phyloP scores from a whole-genome alignment of 306 rosid genomes.

The Cyamopsis tetragonoloba region DNA sequence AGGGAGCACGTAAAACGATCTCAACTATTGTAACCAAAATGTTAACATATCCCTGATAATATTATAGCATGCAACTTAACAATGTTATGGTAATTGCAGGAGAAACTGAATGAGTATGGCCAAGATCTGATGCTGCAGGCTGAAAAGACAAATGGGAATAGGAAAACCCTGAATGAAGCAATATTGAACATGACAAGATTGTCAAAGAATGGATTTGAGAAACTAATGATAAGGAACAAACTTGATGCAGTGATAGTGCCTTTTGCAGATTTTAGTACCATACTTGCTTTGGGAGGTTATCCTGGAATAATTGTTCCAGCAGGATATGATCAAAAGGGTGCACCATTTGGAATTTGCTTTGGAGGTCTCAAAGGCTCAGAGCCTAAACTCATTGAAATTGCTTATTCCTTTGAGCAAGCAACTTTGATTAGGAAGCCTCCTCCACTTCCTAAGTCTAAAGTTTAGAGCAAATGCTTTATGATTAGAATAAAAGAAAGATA shows the following conservation, averaged over 20 bases:
- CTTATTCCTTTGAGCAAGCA: conserved; percentile 68
- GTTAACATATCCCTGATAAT: too few species aligned
- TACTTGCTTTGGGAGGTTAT: conserved; percentile 62
- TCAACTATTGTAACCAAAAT: too few species aligned
- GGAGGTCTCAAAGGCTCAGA: conserved; percentile 70
- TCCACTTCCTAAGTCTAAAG: conserved; percentile 22
- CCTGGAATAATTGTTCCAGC: conserved; percentile 74
- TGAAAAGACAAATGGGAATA: conserved; percentile 31
- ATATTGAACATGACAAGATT: conserved; percentile 17
- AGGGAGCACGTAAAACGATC: too few species aligned
- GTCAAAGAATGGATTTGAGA: conserved; percentile 32
- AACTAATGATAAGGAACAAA: conserved; percentile 28
- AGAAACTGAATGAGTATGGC: conserved; percentile 31
- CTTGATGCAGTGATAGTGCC: conserved; percentile 55
- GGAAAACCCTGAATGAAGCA: conserved; percentile 13
- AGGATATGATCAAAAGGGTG: conserved; percentile 41
- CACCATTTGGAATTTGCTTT: conserved; percentile 60
- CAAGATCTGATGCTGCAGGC: conserved; percentile 33
- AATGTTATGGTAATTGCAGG: conserved; percentile 27
- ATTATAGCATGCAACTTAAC: too few species aligned
- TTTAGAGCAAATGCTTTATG: not conserved
- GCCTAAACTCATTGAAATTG: conserved; percentile 55
- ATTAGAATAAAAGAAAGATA: too few species aligned
- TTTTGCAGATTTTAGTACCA: not conserved
- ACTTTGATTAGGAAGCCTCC: conserved; percentile 64